phyloP scores from a whole-genome alignment of 2,329 filamentous ascomycete species.

The Diaporthe eres region DNA sequence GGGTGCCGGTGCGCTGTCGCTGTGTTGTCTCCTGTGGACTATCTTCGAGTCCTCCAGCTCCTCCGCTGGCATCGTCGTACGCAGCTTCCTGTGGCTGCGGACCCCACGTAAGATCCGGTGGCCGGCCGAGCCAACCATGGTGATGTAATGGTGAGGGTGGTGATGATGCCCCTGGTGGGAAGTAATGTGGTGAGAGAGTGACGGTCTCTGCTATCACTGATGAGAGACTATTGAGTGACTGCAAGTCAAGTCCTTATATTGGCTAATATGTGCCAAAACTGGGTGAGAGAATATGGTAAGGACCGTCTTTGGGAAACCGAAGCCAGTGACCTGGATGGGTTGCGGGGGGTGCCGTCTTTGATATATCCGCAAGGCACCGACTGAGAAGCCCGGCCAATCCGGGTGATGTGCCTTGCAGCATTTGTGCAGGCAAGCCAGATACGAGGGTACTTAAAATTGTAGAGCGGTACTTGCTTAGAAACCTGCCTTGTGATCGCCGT shows the following conservation, averaged over 20 bases:
- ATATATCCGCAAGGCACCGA: constrained; percentile 39
- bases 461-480: constrained; percentile 28
- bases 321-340: neutral
- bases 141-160: neutral
- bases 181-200: constrained; percentile 20
- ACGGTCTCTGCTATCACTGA: constrained; percentile 35
- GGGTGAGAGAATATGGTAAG: constrained; percentile 29
- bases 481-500: constrained; percentile 28
- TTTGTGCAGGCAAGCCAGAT: constrained; percentile 14
- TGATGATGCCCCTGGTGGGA: constrained; percentile 13
- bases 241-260: neutral
- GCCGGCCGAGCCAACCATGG: constrained; percentile 37
- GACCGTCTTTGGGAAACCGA: constrained; percentile 7
- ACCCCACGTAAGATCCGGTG: constrained; percentile 38
- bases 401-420: constrained; percentile 42
- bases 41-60: constrained; percentile 29
- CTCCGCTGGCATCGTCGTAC: constrained; percentile 32
- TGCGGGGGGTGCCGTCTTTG: constrained; percentile 38
- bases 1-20: constrained; percentile 34
- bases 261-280: constrained; percentile 12
- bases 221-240: constrained; percentile 21
- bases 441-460: neutral
- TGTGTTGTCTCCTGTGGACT: constrained; percentile 37
- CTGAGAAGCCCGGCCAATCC: constrained; percentile 39
- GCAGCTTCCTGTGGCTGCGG: constrained; percentile 42